Base-by-base conservation (phyloP, 164 flowering plant genomes). In the Cinnamomum micranthum region DNA sequence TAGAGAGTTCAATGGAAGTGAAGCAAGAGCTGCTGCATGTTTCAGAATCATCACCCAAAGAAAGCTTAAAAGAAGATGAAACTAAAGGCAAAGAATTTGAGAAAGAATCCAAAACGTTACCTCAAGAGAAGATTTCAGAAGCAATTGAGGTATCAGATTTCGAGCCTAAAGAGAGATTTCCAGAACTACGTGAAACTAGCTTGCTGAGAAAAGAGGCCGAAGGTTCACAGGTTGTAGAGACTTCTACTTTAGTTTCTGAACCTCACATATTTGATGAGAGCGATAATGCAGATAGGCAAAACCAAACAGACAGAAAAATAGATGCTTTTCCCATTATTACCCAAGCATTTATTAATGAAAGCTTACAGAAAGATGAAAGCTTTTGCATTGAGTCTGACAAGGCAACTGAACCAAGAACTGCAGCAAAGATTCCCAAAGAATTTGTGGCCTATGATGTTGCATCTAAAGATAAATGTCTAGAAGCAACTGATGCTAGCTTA, bases 301-400 rank as follows among this genome's bases (percentile, higher is more conserved):
- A 20, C 3, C 12, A 24, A 64, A 64, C 28, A 19, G 33, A 23
- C 15, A 64, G 2, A 22, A 4, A 22, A 64, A 24, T 28, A 14
- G 70, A 35, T 35, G 47, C 10, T 64, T 22, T 64, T 19, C 23
- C 64, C 7, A 19, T 22, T 17, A 17, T 60, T 60, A 19, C 64
- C 20, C 64, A 20, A 60, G 64, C 64, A 60, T 60, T 22, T 22
- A 14, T 67, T 17, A 41, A 67, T 27, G 70, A 67, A 24, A 64
- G 13, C 70, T 67, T 33, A 67, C 70, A 67, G 70, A 67, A 67
- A 20, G 70, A 20, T 67, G 70, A 28, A 33, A 17, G 7, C 28
- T n/a, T 28, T 28, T 6, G 3, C n/a, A n/a, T 27, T 35, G 27
- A 67, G 50, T 41, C 10, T n/a, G 50, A 67, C 5, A 24, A 28